Evolutionary conservation across 2,329 filamentous ascomycete genomes (phyloP).

Genomic region (Colletotrichum sp.): DNA sequence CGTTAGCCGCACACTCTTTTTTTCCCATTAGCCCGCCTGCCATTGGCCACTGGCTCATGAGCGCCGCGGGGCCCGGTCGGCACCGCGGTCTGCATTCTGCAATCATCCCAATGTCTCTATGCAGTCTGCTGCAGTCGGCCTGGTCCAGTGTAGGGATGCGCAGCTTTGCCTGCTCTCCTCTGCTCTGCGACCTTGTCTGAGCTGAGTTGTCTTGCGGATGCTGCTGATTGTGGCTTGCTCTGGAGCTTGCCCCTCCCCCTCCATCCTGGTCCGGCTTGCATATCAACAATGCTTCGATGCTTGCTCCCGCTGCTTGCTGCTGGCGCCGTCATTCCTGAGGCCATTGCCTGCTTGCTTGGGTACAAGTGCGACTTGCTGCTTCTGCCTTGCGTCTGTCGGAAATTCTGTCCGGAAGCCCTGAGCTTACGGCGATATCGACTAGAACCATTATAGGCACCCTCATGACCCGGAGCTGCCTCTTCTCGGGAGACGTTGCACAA

Average conservation of each 20-base stretch:
- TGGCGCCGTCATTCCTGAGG: background rate
- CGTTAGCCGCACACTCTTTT: conserved; percentile 5
- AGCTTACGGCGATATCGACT: background rate
- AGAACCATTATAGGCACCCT: background rate
- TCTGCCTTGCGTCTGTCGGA: background rate
- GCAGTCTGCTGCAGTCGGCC: conserved; percentile 10
- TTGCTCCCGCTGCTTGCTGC: background rate
- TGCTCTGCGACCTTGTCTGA: background rate
- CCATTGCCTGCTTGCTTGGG: background rate
- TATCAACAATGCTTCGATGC: background rate
- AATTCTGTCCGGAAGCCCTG: background rate
- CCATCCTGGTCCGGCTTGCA: background rate
- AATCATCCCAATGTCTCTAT: conserved; percentile 9
- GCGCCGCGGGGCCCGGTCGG: background rate
- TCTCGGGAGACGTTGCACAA: background rate
- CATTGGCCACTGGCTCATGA: conserved; percentile 3
- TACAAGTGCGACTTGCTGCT: background rate
- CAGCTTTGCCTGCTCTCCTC: background rate
- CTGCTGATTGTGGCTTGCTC: conserved; percentile 1
- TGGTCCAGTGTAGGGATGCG: background rate
- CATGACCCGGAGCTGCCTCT: background rate
- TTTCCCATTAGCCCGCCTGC: conserved; percentile 3
- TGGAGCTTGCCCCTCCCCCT: background rate
- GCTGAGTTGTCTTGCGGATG: background rate
- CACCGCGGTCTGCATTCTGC: conserved; percentile 12